These are phyloP conservation scores for Scutellaria galericulata DNA, from an alignment of 257 asterid genomes.

Conservation along the genomic window DNA sequence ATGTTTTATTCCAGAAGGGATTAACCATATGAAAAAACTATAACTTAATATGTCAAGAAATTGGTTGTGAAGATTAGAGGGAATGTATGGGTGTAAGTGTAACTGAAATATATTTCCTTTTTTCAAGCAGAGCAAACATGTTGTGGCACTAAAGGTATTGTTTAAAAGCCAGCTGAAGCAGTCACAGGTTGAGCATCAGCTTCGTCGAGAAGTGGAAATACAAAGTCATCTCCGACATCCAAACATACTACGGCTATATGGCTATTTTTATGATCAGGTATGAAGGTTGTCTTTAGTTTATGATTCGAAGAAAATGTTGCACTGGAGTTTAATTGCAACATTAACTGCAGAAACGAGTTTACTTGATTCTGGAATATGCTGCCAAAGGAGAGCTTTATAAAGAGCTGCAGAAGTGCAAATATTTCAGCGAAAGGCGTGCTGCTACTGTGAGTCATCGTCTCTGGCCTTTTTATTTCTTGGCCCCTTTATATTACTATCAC, in stretches of 20 bases:
- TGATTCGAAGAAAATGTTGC: conserved; percentile 3
- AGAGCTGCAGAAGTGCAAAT: conserved; percentile 81
- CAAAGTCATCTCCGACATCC: conserved; percentile 97
- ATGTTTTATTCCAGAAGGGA: conserved; percentile 11
- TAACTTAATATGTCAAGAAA: background rate
- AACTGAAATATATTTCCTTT: conserved; percentile 16
- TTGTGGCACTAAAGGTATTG: conserved; percentile 87
- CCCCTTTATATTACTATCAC: background rate
- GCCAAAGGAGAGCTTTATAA: conserved; percentile 96
- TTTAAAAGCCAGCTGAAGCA: conserved; percentile 88
- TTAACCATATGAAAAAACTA: background rate
- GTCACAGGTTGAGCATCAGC: conserved; percentile 96
- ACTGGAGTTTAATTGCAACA: conserved; percentile 18
- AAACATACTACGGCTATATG: conserved; percentile 87
- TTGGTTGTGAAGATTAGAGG: conserved; percentile 8
- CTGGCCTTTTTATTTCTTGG: background rate
- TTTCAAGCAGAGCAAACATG: conserved; percentile 75
- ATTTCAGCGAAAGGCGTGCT: conserved; percentile 87
- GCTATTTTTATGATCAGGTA: conserved; percentile 94
- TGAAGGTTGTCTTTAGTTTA: conserved; percentile 12
- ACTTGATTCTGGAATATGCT: conserved; percentile 88
- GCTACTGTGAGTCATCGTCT: conserved; percentile 73
- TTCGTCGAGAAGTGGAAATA: conserved; percentile 95
- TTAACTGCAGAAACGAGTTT: conserved; percentile 82
- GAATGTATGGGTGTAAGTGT: conserved; percentile 5